phyloP scores from a whole-genome alignment of 2,329 filamentous ascomycete genomes.

The Ambrosiella beaveri region DNA sequence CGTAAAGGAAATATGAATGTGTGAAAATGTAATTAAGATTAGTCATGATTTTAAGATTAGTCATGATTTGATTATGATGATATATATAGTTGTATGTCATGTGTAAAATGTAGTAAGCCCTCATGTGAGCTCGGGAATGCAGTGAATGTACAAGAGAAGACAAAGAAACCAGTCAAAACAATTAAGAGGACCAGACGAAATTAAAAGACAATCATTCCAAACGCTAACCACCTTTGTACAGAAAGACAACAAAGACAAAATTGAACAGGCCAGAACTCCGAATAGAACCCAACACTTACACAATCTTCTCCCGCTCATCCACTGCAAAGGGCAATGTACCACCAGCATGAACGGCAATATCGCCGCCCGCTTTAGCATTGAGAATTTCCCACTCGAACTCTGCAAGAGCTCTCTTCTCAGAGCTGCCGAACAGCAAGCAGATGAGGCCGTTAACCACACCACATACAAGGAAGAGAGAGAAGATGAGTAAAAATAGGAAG shows the following conservation, averaged over 20 bases:
- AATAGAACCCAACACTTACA: background rate
- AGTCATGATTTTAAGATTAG: background rate
- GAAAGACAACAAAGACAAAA: background rate
- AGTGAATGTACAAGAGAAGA: background rate
- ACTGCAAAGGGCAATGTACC: background rate
- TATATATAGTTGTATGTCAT: background rate
- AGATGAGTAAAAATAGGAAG: conserved; percentile 65
- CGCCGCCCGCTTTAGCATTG: conserved; percentile 37
- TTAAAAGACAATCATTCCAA: background rate
- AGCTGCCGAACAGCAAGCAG: conserved; percentile 69
- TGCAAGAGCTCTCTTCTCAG: conserved; percentile 63
- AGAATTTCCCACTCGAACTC: conserved; percentile 91
- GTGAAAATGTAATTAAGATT: background rate
- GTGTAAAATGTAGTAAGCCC: background rate
- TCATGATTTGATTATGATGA: background rate
- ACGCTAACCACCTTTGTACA: background rate
- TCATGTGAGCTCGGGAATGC: background rate
- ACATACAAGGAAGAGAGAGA: conserved; percentile 56
- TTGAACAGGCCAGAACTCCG: background rate
- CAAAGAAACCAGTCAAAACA: background rate
- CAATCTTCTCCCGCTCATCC: conserved; percentile 10
- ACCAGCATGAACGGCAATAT: conserved; percentile 9
- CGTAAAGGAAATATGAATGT: no score
- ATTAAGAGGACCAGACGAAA: background rate
- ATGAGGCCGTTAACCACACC: conserved; percentile 75